Conservation (phyloP, 2,329 filamentous ascomycete genomes). For the Ceratocystis diversiconidia region DNA sequence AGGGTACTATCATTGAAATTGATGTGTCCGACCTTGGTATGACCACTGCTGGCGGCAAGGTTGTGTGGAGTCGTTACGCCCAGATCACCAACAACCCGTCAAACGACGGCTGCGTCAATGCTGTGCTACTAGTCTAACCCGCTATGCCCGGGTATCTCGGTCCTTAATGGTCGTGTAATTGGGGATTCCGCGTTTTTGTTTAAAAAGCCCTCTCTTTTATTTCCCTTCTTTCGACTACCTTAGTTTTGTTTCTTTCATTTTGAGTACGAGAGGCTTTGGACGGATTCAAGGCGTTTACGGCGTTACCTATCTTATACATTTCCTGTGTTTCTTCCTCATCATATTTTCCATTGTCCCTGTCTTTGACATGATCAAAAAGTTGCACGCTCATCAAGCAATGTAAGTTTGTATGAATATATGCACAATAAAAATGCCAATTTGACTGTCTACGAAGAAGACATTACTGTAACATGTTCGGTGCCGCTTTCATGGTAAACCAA, state of each 20-base stretch:
- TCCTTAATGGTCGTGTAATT: background rate
- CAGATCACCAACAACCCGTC: slow-evolving; percentile 47
- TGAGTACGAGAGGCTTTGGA: slow-evolving; percentile 8
- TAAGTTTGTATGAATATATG: background rate
- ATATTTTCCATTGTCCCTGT: background rate
- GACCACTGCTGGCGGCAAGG: slow-evolving; percentile 81
- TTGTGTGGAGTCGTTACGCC: slow-evolving; percentile 79
- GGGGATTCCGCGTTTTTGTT: background rate
- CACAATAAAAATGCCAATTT: no score
- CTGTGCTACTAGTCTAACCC: slow-evolving; percentile 25
- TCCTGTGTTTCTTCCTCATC: background rate
- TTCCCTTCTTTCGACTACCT: background rate
- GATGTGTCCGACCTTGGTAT: slow-evolving; percentile 86
- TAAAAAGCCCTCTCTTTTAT: slow-evolving; percentile 2
- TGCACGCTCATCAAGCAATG: background rate
- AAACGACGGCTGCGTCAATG: slow-evolving; percentile 34
- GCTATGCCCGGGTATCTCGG: background rate
- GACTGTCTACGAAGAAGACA: no score
- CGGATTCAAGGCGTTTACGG: slow-evolving; percentile 16
- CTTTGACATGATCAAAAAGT: background rate
- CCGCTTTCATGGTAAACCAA: background rate
- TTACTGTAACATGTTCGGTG: no score
- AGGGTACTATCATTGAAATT: slow-evolving; percentile 70
- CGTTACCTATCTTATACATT: slow-evolving; percentile 11
- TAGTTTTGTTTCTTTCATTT: slow-evolving; percentile 10